Base-by-base conservation (phyloP, 371 early-diverging fungal species). In the Mucor velutinosus region DNA sequence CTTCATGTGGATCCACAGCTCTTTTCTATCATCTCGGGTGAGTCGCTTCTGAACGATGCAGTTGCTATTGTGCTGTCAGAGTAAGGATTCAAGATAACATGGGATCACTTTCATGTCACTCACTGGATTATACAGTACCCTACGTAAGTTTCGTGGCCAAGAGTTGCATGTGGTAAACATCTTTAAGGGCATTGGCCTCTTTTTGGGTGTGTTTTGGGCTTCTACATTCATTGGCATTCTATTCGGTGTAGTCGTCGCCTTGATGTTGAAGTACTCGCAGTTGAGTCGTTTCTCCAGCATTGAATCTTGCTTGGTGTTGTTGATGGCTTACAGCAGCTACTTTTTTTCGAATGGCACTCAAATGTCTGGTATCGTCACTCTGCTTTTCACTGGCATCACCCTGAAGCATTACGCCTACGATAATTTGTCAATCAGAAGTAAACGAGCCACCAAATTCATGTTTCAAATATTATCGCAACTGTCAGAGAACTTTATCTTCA, bases 1-100 rank as follows among this genome's bases (percentile, higher is more conserved):
- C 82, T 95, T 43, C 87, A 89, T 58, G 97, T 98, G 27, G 98
- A 98, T 64, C 95, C 95, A 4, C 90, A 93, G 70, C 78, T 98
- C 43, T 97, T 93, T 76, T 90, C 96, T 1, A 92, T 97, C 64
- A 96, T 98, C 58, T 96, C 96, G 71, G 98, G 98, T 15, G 98
- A 98, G 73, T 92, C 91, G 10, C 86, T 95, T 51, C 81, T 98
- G 55, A 98, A 98, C 71, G 97, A 98, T 74, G 95, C 97, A 1
- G 97, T 96, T 8, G 94, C 97, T 10, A 97, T 97, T 76, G 96
- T 97, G n/a, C 79, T 97, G 63, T 95, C 90, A 71, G 90, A 89
- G 86, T 92, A 85, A 83, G 78, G 78, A n/a, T 35, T 14, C 27
- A 6, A 8, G 25, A 49, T 17, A 19, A 3, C 19, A 47, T 2